These are phyloP conservation scores for Austroboletus eburneus DNA, from an alignment of 768 basidiomycete species.

Conservation along the genomic window DNA sequence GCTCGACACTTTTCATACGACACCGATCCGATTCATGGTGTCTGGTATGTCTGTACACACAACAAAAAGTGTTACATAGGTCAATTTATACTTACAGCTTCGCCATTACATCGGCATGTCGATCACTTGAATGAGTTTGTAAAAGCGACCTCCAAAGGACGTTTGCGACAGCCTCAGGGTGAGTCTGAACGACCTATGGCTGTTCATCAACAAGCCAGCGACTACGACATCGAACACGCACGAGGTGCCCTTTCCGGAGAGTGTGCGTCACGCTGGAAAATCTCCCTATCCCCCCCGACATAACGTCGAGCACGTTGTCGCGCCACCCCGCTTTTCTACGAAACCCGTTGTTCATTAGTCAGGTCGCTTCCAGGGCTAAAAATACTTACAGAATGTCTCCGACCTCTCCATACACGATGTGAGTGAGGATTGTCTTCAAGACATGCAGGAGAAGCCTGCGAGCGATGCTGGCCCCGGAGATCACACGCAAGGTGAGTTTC, in stretches of 20 bases:
- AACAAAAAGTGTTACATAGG: too few species aligned
- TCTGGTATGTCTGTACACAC: too few species aligned
- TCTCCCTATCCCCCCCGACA: not conserved
- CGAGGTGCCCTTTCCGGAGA: constrained; percentile 5
- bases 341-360: not conserved
- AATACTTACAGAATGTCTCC: not conserved
- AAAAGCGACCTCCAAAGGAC: constrained; percentile 1
- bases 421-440: not conserved
- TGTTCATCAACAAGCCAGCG: not conserved
- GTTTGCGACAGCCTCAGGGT: constrained; percentile 2
- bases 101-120: too few species aligned
- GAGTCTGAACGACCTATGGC: not conserved
- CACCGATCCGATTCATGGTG: too few species aligned
- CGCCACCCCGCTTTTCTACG: not conserved
- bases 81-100: too few species aligned
- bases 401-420: constrained; percentile 1
- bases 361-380: not conserved
- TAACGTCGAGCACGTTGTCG: not conserved
- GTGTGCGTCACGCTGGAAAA: constrained; percentile 1
- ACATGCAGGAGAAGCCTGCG: too few species aligned
- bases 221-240: not conserved
- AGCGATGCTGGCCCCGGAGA: not conserved
- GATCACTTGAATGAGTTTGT: too few species aligned
- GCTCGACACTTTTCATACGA: too few species aligned
- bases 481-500: not conserved